Base-by-base conservation (phyloP, 495 filamentous ascomycete species). In the Talaromyces stipitatus region DNA sequence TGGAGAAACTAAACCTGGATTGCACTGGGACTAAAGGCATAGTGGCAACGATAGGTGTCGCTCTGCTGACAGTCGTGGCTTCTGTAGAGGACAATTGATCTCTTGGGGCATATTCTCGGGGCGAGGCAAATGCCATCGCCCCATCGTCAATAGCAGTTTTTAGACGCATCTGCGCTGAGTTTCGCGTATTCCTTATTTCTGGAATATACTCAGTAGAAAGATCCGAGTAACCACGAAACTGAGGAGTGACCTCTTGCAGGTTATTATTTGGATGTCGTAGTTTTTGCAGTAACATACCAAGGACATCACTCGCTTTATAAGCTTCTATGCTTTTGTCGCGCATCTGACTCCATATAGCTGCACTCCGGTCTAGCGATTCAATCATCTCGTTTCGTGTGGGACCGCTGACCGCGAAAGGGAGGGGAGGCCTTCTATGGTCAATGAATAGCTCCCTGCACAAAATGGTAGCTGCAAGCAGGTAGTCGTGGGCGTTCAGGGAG, bases 401-500 rank as follows among this genome's bases (percentile, higher is more conserved):
- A 48, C 20, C 20, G 2, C 12, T 26, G 22, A 26, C 20, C 4
- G 24, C 12, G 10, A 48, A 48, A 12, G 20, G 45, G 24, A 12
- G 14, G 3, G 20, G 20, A 23, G 14, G 12, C 14, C 22, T 26
- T 3, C 45, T 18, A 2, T 18, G 24, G 24, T 48, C 10, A 8
- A 23, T 23, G 26, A 53, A 68, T 7, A 82, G 61, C 58, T 80
- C 77, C 0, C 78, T 64, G 57, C 75, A 78, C 12, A 79, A 54
- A n/a, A 81, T 62, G 73, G 78, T 80, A 24, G 75, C 68, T 6
- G 78, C 78, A 3, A 81, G 60, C 7, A 81, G 67, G 56, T 78
- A 79, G 54, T 79, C 78, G 56, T 78, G 69, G 2, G 67, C 64
- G 2, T 61, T 67, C 5, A 79, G 63, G 2, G 69, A 70, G 8